Conservation (phyloP, 106 monocot genomes). For the Alisma plantagoaquatica region DNA sequence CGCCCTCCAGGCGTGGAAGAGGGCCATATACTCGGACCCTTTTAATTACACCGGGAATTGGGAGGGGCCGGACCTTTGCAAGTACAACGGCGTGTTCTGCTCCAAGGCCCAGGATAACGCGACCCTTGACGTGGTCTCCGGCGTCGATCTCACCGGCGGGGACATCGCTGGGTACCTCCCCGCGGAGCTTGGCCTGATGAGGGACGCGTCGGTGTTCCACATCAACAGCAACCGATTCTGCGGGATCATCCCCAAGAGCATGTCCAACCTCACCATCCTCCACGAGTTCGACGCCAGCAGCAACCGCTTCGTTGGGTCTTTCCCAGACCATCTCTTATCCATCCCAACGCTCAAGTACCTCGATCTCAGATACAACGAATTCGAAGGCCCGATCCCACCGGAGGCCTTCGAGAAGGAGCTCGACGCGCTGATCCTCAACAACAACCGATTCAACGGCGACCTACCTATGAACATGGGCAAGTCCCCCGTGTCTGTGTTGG, state of each 20-base stretch:
- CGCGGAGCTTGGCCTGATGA: slow-evolving; percentile 33
- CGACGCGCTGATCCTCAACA: slow-evolving; percentile 23
- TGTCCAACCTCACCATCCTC: slow-evolving; percentile 18
- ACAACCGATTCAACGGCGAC: slow-evolving; percentile 14
- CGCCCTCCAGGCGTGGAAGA: slow-evolving; percentile 22
- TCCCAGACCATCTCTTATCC: slow-evolving; percentile 6
- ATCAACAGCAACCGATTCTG: slow-evolving; percentile 56
- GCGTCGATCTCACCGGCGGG: slow-evolving; percentile 34
- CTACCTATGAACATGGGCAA: slow-evolving; percentile 17
- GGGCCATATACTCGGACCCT: slow-evolving; percentile 18
- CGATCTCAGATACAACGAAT: slow-evolving; percentile 21
- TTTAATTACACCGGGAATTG: slow-evolving; percentile 21
- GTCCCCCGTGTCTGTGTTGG: slow-evolving; percentile 11
- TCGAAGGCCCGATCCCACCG: slow-evolving; percentile 16
- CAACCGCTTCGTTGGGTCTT: slow-evolving; percentile 23
- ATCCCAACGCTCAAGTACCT: slow-evolving; percentile 15
- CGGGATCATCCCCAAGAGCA: slow-evolving; percentile 37
- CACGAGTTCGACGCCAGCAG: slow-evolving; percentile 27
- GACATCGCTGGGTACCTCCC: slow-evolving; percentile 47
- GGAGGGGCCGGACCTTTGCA: slow-evolving; percentile 19
- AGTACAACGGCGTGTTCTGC: slow-evolving; percentile 22
- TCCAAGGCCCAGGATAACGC: slow-evolving; percentile 15
- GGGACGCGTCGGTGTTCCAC: slow-evolving; percentile 32
- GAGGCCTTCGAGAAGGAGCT: slow-evolving; percentile 20
- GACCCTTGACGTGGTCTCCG: slow-evolving; percentile 21